Percentiles rank a stretch among this genome's conserved stretches.
These are phyloP conservation scores for Saussurea involucrata DNA, from an alignment of 129 eudicot species.

Conservation along the genomic window DNA sequence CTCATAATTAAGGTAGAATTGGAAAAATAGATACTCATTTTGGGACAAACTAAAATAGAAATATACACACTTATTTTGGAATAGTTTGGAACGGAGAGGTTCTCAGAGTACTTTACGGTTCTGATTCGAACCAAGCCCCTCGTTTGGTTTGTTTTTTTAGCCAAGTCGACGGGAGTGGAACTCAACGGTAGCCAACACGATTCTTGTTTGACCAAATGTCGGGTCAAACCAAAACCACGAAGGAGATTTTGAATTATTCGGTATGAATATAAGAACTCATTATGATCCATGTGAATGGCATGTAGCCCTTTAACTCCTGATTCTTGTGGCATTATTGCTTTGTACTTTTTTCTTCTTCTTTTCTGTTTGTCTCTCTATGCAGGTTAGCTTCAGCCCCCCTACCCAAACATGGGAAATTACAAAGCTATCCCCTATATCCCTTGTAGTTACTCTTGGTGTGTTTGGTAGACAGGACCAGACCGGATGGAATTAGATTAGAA, in stretches of 20 bases:
- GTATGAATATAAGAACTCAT: background rate
- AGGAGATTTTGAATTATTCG: background rate
- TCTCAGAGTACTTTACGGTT: background rate
- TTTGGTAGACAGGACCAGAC: too few relatives aligned
- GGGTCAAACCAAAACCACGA: background rate
- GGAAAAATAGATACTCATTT: too few relatives aligned
- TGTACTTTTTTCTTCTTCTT: background rate
- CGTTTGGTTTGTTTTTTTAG: background rate
- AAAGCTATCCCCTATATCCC: too few relatives aligned
- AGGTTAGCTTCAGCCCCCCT: background rate
- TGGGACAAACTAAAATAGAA: too few relatives aligned
- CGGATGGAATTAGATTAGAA: too few relatives aligned
- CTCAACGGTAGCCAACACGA: conserved; percentile 12
- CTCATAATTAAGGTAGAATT: too few relatives aligned
- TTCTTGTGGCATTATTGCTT: background rate
- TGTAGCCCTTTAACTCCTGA: background rate
- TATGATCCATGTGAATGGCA: background rate
- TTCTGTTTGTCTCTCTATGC: background rate
- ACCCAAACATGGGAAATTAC: background rate
- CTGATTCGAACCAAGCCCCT: background rate
- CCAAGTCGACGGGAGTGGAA: conserved; percentile 48
- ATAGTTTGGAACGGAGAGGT: too few relatives aligned
- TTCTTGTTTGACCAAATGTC: conserved; percentile 8
- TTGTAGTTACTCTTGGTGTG: too few relatives aligned
- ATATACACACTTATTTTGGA: too few relatives aligned